Evolutionary conservation across 805 yeast genomes (phyloP).

Genomic region (Nakazawaea populi): DNA sequence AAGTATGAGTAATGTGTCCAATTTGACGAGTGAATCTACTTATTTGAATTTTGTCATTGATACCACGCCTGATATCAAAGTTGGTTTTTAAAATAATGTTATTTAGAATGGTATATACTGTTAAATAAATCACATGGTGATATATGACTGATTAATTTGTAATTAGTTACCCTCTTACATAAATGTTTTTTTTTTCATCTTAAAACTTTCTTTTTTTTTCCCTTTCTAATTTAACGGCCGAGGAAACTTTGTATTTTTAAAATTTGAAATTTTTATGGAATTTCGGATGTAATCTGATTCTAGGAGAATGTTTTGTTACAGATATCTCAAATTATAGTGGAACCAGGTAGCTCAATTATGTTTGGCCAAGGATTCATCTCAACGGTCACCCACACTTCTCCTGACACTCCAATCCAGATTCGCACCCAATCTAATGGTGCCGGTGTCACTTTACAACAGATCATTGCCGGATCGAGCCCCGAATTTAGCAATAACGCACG

Average conservation of each 20-base stretch:
- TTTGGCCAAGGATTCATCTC: slow-evolving; percentile 12
- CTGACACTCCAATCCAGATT: slow-evolving; percentile 13
- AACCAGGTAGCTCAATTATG: not conserved
- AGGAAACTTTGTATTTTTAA: too few species aligned
- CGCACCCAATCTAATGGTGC: slow-evolving; percentile 8
- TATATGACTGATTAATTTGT: too few species aligned
- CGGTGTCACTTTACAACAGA: slow-evolving; percentile 13
- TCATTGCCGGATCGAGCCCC: slow-evolving; percentile 27
- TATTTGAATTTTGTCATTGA: not conserved
- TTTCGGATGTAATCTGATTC: too few species aligned
- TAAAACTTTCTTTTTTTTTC: too few species aligned
- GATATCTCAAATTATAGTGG: too few species aligned
- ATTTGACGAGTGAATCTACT: not conserved
- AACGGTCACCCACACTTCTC: slow-evolving; percentile 3
- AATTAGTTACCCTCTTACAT: too few species aligned
- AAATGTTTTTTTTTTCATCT: too few species aligned
- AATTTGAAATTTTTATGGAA: too few species aligned
- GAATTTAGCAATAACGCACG: slow-evolving; percentile 40
- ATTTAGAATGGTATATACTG: too few species aligned
- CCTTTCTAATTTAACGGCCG: too few species aligned
- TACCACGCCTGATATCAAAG: not conserved
- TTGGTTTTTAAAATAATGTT: not conserved
- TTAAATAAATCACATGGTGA: too few species aligned
- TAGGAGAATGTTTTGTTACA: too few species aligned
- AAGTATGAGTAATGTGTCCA: not conserved